phyloP scores from a whole-genome alignment of 2,329 filamentous ascomycete species.

The Fusarium liriodendri region DNA sequence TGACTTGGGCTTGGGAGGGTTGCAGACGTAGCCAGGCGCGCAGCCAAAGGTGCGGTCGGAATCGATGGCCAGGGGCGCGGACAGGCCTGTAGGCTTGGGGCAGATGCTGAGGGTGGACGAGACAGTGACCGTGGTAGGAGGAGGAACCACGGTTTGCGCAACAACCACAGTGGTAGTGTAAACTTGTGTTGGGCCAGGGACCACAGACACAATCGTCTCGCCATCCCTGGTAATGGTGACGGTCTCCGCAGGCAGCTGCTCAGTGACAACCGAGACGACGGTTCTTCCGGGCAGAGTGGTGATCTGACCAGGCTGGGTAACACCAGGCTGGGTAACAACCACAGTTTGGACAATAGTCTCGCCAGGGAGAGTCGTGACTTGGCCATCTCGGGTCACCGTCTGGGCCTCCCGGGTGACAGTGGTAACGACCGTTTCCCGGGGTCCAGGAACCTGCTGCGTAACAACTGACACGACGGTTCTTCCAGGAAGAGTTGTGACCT shows the following conservation, averaged over 20 bases:
- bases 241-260: constrained; percentile 43
- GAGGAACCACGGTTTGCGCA: constrained; percentile 43
- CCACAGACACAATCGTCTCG: constrained; percentile 44
- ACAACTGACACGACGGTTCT: background rate
- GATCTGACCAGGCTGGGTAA: constrained; percentile 34
- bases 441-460: background rate
- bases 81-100: constrained; percentile 55
- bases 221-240: constrained; percentile 47
- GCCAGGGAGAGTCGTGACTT: constrained; percentile 39
- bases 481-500: constrained; percentile 26
- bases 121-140: constrained; percentile 44
- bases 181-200: constrained; percentile 43
- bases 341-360: constrained; percentile 38
- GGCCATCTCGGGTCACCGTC: constrained; percentile 38
- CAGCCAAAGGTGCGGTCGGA: constrained; percentile 66
- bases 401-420: background rate
- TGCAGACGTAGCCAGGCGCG: constrained; percentile 63
- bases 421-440: background rate
- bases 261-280: constrained; percentile 48
- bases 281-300: constrained; percentile 44
- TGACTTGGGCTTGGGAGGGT: constrained; percentile 58
- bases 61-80: constrained; percentile 45
- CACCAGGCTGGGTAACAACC: constrained; percentile 34
- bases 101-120: constrained; percentile 52
- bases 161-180: constrained; percentile 47